phyloP scores from a whole-genome alignment of 257 asterid genomes.

The Capsicum baccatum region DNA sequence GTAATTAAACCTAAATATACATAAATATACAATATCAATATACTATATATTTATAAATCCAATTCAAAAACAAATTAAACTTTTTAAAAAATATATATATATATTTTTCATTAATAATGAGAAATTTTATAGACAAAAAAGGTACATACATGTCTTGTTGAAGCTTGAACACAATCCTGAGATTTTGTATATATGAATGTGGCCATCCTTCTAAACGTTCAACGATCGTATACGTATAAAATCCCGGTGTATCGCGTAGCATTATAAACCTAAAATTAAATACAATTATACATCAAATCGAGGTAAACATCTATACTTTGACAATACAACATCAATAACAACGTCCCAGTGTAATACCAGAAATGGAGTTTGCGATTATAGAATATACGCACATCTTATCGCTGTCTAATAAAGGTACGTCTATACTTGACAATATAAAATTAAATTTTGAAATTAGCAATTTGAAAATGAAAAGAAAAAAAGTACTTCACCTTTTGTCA shows the following conservation, averaged over 20 bases:
- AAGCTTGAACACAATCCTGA: slow-evolving; percentile 57
- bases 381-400: too few species aligned
- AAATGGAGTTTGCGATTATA: too few species aligned
- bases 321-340: too few species aligned
- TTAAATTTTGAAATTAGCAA: too few species aligned
- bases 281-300: too few species aligned
- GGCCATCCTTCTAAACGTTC: slow-evolving; percentile 55
- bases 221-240: slow-evolving; percentile 55
- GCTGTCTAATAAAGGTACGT: too few species aligned
- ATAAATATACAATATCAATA: background rate
- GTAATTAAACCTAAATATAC: slow-evolving; percentile 55
- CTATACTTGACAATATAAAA: too few species aligned
- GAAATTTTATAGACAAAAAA: background rate
- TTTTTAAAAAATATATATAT: too few species aligned
- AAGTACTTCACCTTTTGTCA: slow-evolving; percentile 54
- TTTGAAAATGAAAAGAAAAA: too few species aligned
- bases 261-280: slow-evolving; percentile 43
- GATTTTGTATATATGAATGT: slow-evolving; percentile 42
- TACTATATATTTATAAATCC: background rate
- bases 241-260: slow-evolving; percentile 53
- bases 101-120: background rate
- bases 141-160: slow-evolving; percentile 40
- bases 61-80: background rate
- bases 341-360: too few species aligned
- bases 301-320: too few species aligned